Evolutionary conservation across 371 early-diverging fungal genomes (phyloP).

Genomic region (Blakeslea trispora): DNA sequence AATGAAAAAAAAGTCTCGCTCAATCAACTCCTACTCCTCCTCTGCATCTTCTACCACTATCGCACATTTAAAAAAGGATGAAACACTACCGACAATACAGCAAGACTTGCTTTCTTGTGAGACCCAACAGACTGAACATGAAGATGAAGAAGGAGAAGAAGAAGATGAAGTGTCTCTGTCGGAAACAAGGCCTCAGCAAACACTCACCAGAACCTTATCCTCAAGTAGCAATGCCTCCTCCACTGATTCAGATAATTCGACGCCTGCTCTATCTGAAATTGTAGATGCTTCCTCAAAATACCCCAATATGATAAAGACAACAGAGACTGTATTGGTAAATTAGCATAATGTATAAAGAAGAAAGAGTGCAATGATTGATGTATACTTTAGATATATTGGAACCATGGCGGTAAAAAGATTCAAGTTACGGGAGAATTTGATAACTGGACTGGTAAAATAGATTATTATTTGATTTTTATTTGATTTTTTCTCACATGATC

Average conservation of each 20-base stretch:
- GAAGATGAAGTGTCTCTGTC: neutral
- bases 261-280: constrained; percentile 14
- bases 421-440: constrained; percentile 57
- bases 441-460: constrained; percentile 49
- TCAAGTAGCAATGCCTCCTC: constrained; percentile 14
- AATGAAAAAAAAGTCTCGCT: neutral
- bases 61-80: constrained; percentile 1
- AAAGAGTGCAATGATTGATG: neutral
- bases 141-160: constrained; percentile 5
- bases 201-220: constrained; percentile 3
- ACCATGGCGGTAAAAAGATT: constrained; percentile 50
- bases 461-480: neutral
- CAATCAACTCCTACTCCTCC: neutral
- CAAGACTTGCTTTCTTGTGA: neutral
- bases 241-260: constrained; percentile 10
- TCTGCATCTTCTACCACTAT: neutral
- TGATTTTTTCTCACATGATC: constrained; percentile 3
- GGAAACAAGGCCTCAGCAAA: neutral
- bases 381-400: constrained; percentile 47
- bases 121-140: neutral
- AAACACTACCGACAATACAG: neutral
- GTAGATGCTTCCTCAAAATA: constrained; percentile 1
- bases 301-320: neutral
- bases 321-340: constrained; percentile 2
- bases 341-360: neutral